Conservation (phyloP, 768 basidiomycete genomes). For the Lentinula detonsa region DNA sequence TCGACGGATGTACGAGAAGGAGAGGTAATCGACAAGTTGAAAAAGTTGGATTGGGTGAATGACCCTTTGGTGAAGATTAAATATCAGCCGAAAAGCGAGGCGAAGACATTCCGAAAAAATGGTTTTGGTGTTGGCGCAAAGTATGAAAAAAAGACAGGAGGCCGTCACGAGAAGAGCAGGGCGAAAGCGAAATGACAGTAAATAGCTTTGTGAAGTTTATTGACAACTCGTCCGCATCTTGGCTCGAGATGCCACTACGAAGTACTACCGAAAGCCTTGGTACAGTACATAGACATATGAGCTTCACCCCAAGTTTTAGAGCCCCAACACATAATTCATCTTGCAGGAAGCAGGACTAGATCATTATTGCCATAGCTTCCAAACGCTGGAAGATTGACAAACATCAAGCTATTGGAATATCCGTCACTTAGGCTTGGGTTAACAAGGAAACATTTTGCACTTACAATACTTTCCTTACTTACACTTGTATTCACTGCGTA, state of each 20-base stretch:
- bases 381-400: not conserved
- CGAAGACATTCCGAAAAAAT: not conserved
- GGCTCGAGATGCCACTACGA: too few relatives aligned
- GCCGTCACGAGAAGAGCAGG: too few relatives aligned
- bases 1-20: not conserved
- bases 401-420: not conserved
- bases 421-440: too few relatives aligned
- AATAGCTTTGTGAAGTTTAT: too few relatives aligned
- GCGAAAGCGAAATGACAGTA: too few relatives aligned
- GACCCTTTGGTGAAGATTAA: conserved; percentile 1
- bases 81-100: not conserved
- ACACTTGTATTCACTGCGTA: not conserved
- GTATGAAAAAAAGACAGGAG: not conserved
- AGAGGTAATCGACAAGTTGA: not conserved
- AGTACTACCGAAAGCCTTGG: too few relatives aligned
- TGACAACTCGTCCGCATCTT: too few relatives aligned
- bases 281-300: too few relatives aligned
- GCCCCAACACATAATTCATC: too few relatives aligned
- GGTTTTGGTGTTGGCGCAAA: not conserved
- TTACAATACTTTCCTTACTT: not conserved
- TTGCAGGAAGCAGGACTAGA: too few relatives aligned
- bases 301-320: too few relatives aligned
- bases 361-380: not conserved
- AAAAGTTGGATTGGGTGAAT: not conserved
- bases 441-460: not conserved